Base-by-base conservation (phyloP, 2,329 filamentous ascomycete genomes). In the Fonsecaea pugnacius region DNA sequence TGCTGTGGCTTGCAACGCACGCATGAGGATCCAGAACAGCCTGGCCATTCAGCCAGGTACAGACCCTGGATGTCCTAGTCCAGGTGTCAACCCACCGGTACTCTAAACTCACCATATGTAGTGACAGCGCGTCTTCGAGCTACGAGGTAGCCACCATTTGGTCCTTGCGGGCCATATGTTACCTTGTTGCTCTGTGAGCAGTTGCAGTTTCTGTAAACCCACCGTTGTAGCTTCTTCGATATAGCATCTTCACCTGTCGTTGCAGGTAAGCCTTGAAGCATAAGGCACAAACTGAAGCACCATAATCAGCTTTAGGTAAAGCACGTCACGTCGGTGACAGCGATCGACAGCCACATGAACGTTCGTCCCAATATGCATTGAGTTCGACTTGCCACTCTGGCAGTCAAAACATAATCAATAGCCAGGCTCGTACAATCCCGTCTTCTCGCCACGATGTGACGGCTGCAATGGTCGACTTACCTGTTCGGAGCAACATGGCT, bases 391-490 rank as follows among this genome's bases (percentile, higher is more conserved):
- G 43, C 43, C 18, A 21, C 21, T 24, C 43, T 14, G 18, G 43
- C 12, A 10, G 43, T 9, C 14, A 16, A 16, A 48, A 27, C 21
- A 24, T 46, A 4, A 46, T 48, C 21, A 14, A 48, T 21, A 24
- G 18, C 43, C 43, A 4, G 40, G 18, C 10, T 16, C 2, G 43
- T 24, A 48, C 21, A 27, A 5, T 1, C 27, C 4, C 12, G 12
- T 48, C 43, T 48, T 12, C 9, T 27, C 43, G 12, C 18, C 18
- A 12, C 9, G 18, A 48, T 48, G 18, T 21, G 40, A 21, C 12
- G 4, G 40, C 40, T 48, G 43, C 21, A 9, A 21, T 48, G 16
- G 27, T 48, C 9, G 43, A 53, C 51, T 53, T 53, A 53, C 51
- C 51, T 53, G 21, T 48, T 27, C 21, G 8, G 18, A 48, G 21